Evolutionary conservation across 2,329 filamentous ascomycete species (phyloP), one percentile per base, ranked within the genome.

Genomic region (Parastagonospora nodorum): DNA sequence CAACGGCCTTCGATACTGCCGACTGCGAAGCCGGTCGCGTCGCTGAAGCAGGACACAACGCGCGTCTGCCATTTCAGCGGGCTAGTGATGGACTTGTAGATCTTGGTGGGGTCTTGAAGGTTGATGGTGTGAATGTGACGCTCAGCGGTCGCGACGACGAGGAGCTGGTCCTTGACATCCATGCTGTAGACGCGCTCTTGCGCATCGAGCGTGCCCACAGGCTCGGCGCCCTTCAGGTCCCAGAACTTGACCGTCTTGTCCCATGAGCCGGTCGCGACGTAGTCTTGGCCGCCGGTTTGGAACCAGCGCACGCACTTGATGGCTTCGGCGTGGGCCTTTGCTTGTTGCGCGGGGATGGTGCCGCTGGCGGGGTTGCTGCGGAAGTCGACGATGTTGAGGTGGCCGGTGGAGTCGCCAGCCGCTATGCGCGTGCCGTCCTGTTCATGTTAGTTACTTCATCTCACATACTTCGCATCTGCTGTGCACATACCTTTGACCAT

Each of bases 11-110:
- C 94, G 66, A 99, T 96, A 71, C 90, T 96, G 47, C 94, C 94
- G 43, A 99, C 90, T 1, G 94, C 94, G 69, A 96, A 99, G 5
- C 94, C 94, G 0, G 86, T 87, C 6, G 91, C 89, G 72, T 99
- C 93, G 11, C 88, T 86, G 74, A 99, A 99, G 79, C 93, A 97
- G 78, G 89, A 94, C 44, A 97, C 90, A 10, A 95, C 91, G 51
- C 93, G 83, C 1, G 94, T 99, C 81, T 99, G 94, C 91, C 92
- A 99, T 78, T 99, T 99, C 38, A 99, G 83, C 2, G 94, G 94
- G 69, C 91, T 96, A 77, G 96, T 91, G 43, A 97, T 83, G 8
- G 90, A 93, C 83, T 99, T 99, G 84, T 96, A 97, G 75, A 97
- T 91, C 66, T 90, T 91, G 45, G 84, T 85, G 4, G 94, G 94